These are phyloP conservation scores for Epichloe bromicola DNA, from an alignment of 2,329 filamentous ascomycete species.

Conservation along the genomic window DNA sequence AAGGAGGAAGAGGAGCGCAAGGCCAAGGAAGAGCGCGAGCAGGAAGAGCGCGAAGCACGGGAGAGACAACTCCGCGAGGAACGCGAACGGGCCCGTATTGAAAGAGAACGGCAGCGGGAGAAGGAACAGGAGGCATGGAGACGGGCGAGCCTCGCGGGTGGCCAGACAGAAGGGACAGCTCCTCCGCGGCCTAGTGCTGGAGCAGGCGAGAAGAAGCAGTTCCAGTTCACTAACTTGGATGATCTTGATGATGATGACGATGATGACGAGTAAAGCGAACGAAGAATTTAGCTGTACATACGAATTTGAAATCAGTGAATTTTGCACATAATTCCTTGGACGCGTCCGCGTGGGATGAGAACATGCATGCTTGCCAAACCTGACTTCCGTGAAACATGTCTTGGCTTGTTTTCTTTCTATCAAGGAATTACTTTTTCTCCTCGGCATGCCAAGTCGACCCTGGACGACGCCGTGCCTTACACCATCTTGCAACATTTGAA, in stretches of 20 bases:
- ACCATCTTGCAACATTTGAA: not conserved
- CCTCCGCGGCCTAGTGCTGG: slow-evolving; percentile 14
- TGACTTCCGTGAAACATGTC: not conserved
- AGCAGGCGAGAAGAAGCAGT: slow-evolving; percentile 35
- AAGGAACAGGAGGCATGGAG: slow-evolving; percentile 30
- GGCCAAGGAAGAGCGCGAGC: slow-evolving; percentile 33
- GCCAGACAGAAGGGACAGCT: slow-evolving; percentile 13
- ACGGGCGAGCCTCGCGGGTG: slow-evolving; percentile 22
- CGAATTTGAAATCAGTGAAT: not conserved
- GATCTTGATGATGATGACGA: slow-evolving; percentile 39
- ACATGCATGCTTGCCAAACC: not conserved
- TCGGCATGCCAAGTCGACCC: not conserved
- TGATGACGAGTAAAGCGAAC: slow-evolving; percentile 14
- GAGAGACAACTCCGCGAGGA: slow-evolving; percentile 29
- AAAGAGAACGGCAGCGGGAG: slow-evolving; percentile 30
- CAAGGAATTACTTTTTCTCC: not conserved
- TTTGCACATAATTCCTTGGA: not conserved
- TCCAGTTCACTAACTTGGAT: slow-evolving; percentile 41
- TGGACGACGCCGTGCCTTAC: not conserved
- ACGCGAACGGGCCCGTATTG: slow-evolving; percentile 24
- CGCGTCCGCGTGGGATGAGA: not conserved
- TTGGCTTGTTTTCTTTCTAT: not conserved
- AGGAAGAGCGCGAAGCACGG: slow-evolving; percentile 31
- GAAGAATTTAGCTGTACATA: not conserved
- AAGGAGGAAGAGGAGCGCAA: slow-evolving; percentile 37